Conservation (phyloP, 2,329 filamentous ascomycete species). For the Penicillium sp. region DNA sequence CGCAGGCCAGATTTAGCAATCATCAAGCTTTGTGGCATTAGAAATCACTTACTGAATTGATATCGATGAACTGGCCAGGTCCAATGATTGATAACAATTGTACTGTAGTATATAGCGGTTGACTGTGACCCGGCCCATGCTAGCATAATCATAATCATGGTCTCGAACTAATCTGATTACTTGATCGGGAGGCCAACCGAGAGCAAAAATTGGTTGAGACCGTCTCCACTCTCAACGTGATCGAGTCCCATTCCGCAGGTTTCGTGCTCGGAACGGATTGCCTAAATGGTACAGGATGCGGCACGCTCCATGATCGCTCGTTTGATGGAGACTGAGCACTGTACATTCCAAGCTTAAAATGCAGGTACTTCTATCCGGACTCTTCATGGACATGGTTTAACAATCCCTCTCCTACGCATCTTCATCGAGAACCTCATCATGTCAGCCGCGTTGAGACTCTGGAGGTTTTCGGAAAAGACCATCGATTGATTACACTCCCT, state of each 20-base stretch:
- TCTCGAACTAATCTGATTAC: not conserved
- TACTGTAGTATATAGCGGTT: not conserved
- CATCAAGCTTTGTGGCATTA: not conserved
- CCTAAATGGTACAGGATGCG: constrained; percentile 10
- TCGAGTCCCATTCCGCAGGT: not conserved
- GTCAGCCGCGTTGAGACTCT: not conserved
- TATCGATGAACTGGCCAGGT: not conserved
- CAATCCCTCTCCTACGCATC: too few species aligned
- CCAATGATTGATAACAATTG: not conserved
- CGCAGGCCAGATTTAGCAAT: not conserved
- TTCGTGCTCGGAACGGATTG: constrained; percentile 11
- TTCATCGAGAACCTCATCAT: not conserved
- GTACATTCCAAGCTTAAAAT: too few species aligned
- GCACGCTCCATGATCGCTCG: not conserved
- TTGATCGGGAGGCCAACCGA: not conserved
- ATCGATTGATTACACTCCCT: not conserved
- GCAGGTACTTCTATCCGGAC: too few species aligned
- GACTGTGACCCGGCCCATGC: not conserved
- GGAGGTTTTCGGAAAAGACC: too few species aligned
- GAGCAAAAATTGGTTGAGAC: not conserved
- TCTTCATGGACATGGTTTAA: too few species aligned
- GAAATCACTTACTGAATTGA: not conserved
- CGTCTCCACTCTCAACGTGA: constrained; percentile 3
- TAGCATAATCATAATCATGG: not conserved
- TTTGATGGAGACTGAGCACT: not conserved